A percentile compares a stretch with the other conserved stretches of the same genome.
Evolutionary conservation across 2,329 filamentous ascomycete species (phyloP).

Genomic region (Cladophialophora immunda): DNA sequence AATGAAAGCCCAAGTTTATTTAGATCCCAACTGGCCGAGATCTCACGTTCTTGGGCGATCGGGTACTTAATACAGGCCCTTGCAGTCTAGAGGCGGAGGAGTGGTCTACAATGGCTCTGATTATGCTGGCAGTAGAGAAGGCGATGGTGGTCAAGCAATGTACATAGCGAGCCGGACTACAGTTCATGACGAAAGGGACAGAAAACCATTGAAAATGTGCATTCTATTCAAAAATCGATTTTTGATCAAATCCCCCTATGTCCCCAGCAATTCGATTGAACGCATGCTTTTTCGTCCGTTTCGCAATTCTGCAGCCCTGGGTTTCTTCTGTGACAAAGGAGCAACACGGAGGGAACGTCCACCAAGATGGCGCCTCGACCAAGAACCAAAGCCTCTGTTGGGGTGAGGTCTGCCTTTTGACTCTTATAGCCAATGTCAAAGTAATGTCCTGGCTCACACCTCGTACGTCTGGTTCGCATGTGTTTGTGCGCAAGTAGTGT

Average conservation of each 20-base stretch:
- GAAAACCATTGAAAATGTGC: neutral
- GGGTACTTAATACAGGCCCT: neutral
- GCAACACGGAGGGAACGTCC: neutral
- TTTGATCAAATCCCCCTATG: neutral
- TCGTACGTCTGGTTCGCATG: neutral
- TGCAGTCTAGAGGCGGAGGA: neutral
- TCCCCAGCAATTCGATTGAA: neutral
- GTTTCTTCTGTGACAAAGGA: neutral
- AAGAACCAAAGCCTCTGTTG: neutral
- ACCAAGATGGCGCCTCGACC: neutral
- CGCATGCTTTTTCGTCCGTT: neutral
- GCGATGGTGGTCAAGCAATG: slow-evolving; percentile 2
- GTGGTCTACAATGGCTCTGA: neutral
- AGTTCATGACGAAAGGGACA: neutral
- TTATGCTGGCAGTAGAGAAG: neutral
- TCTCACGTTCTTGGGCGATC: neutral
- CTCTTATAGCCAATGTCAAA: neutral
- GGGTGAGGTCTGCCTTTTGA: neutral
- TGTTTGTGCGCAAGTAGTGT: neutral
- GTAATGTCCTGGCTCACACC: neutral
- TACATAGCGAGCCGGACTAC: slow-evolving; percentile 7
- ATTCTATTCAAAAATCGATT: neutral
- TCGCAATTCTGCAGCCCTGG: neutral
- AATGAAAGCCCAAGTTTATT: slow-evolving; percentile 43
- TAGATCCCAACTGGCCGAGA: neutral